Evolutionary conservation across 1,139 yeast species (phyloP).

Genomic region (Magnusiomyces paraingens): DNA sequence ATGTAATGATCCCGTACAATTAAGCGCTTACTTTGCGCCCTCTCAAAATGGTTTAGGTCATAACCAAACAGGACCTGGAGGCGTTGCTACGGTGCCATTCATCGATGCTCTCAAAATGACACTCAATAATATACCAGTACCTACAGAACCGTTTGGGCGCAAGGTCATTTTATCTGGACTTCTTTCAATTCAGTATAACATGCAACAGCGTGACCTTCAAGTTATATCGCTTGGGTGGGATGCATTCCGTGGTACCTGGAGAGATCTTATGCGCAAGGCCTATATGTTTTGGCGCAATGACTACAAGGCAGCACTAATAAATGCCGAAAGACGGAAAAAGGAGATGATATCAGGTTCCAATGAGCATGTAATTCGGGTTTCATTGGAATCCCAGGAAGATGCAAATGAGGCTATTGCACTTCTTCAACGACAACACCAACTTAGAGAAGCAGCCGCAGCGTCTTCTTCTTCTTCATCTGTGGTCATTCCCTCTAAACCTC

Average conservation of each 20-base stretch:
- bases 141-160: constrained; percentile 51
- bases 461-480: constrained; percentile 24
- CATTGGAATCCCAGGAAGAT: constrained; percentile 15
- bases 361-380: constrained; percentile 30
- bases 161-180: constrained; percentile 65
- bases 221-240: constrained; percentile 43
- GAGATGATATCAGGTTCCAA: neutral
- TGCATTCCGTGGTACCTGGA: constrained; percentile 48
- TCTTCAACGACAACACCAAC: neutral
- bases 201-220: constrained; percentile 68
- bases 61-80: constrained; percentile 19
- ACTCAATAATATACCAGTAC: constrained; percentile 46
- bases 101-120: constrained; percentile 50
- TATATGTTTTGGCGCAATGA: constrained; percentile 48
- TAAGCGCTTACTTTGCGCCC: neutral
- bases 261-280: constrained; percentile 55
- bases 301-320: constrained; percentile 6
- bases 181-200: constrained; percentile 60
- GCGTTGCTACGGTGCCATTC: constrained; percentile 37
- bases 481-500: neutral
- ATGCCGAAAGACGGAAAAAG: neutral
- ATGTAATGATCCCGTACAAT: constrained; percentile 16
- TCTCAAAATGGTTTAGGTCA: neutral
- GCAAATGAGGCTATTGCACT: constrained; percentile 15
- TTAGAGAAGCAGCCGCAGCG: constrained; percentile 35